Percentiles rank a stretch among this genome's conserved stretches.
These are phyloP conservation scores for Lepidium africanum DNA, from an alignment of 345 rosid genomes.

Conservation along the genomic window DNA sequence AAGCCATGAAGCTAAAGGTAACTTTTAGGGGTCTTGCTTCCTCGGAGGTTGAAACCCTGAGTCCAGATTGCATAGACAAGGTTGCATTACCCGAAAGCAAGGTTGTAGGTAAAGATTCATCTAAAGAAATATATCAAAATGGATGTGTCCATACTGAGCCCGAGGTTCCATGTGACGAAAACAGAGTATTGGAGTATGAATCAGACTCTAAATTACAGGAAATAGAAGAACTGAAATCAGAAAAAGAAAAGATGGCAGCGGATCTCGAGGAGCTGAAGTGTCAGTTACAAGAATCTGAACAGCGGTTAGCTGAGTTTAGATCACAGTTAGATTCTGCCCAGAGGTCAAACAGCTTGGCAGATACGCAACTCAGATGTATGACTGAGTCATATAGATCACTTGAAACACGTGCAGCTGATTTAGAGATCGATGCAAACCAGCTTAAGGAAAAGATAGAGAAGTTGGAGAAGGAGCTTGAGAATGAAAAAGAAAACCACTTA, in stretches of 20 bases:
- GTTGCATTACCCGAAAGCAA: conserved; percentile 82
- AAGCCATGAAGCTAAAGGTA: conserved; percentile 63
- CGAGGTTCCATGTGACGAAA: conserved; percentile 63
- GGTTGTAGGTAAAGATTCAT: conserved; percentile 38
- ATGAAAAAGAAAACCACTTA: conserved; percentile 48
- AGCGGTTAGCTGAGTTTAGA: conserved; percentile 59
- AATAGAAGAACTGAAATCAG: conserved; percentile 58
- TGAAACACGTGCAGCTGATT: conserved; percentile 63
- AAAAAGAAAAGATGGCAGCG: conserved; percentile 56
- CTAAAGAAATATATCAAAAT: conserved; percentile 50
- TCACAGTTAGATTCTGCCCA: conserved; percentile 58
- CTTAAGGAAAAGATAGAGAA: conserved; percentile 42
- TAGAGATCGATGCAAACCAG: conserved; percentile 64
- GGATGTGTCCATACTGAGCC: conserved; percentile 49
- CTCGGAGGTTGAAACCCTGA: conserved; percentile 47
- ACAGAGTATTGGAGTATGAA: conserved; percentile 40
- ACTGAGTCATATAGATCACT: conserved; percentile 88
- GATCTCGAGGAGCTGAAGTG: conserved; percentile 51
- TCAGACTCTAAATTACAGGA: conserved; percentile 40
- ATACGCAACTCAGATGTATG: conserved; percentile 93
- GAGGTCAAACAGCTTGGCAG: conserved; percentile 73
- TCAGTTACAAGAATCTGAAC: conserved; percentile 70
- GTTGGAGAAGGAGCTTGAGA: conserved; percentile 57
- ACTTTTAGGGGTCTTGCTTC: conserved; percentile 43
- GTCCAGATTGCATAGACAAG: conserved; percentile 93